Evolutionary conservation across 1,139 yeast species (phyloP), one percentile per base, ranked within the genome.

Genomic region (Zygoascus meyerae): DNA sequence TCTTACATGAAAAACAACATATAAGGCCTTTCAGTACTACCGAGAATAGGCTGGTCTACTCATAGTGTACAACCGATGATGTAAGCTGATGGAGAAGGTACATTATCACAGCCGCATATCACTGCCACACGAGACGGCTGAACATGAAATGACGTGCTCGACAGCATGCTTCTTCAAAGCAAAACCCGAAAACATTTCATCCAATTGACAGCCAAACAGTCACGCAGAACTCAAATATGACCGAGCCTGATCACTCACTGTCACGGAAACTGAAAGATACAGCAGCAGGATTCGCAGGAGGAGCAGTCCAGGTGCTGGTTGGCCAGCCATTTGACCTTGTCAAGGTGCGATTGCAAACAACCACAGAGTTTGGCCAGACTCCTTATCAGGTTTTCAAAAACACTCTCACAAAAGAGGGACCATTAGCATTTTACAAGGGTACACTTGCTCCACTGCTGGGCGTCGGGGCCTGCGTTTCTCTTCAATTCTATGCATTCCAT

Each of bases 381-480:
- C 61, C 74, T 11, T 78, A 83, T 1, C 70, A 72, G 36, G 77
- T 82, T 0, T 69, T 82, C 46, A 69, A 69, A 39, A 72, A 74
- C 46, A 84, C 85, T 1, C 52, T 82, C 30, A 66, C 68, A 42
- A 40, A 41, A n/a, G 97, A 89, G 65, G 97, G 97, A 1, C 72
- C 78, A 6, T 61, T 68, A 38, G 97, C 92, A 0, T 87, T 90
- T 63, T 89, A 90, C 67, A 87, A 87, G 64, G 97, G 97, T 33
- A 89, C 95, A 0, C 65, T 83, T 52, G 80, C 86, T 0, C 97
- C 97, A 3, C 72, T 90, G 56, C 69, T 89, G 37, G 97, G 97
- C 36, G 94, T 89, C 33, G 97, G 97, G 48, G 96, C 96, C 0
- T 85, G 95, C 71, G 79, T 89, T 15, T 86, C 95, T 3, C 84